Evolutionary conservation across 805 yeast genomes (phyloP).

Genomic region (Yamadazyma laniorum): DNA sequence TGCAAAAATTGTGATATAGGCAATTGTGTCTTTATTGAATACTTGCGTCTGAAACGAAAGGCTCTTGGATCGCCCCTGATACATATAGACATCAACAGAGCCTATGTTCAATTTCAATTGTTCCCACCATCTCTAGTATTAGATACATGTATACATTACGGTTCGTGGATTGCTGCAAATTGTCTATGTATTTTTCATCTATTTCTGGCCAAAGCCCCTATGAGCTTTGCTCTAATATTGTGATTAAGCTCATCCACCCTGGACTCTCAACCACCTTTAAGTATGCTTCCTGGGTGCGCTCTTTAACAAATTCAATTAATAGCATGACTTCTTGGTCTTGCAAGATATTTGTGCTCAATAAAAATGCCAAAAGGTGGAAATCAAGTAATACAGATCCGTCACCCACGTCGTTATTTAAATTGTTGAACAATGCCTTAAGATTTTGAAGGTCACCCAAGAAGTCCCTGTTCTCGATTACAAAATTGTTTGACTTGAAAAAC

Average conservation of each 20-base stretch:
- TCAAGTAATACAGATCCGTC: conserved; percentile 48
- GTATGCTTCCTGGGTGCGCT: conserved; percentile 43
- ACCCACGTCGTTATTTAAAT: conserved; percentile 39
- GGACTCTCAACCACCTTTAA: conserved; percentile 56
- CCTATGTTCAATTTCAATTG: no score
- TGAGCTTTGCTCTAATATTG: conserved; percentile 42
- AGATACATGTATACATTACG: no score
- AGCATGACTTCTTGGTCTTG: conserved; percentile 51
- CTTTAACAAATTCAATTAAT: conserved; percentile 48
- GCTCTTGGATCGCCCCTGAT: no score
- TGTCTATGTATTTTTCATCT: no score
- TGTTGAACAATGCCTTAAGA: conserved; percentile 50
- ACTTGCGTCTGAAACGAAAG: no score
- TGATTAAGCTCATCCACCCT: conserved; percentile 80
- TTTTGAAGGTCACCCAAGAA: conserved; percentile 75
- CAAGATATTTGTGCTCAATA: conserved; percentile 57
- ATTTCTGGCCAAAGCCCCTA: no score
- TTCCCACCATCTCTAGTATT: no score
- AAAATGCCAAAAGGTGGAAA: conserved; percentile 70
- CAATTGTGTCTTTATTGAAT: no score
- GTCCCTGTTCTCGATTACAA: conserved; percentile 80
- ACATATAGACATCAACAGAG: no score
- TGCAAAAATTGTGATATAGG: no score
- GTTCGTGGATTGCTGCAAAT: no score
- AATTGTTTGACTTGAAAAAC: conserved; percentile 43